These are phyloP conservation scores for Apiotrichum gracile DNA, from an alignment of 1,284 basidiomycete species.

Conservation along the genomic window DNA sequence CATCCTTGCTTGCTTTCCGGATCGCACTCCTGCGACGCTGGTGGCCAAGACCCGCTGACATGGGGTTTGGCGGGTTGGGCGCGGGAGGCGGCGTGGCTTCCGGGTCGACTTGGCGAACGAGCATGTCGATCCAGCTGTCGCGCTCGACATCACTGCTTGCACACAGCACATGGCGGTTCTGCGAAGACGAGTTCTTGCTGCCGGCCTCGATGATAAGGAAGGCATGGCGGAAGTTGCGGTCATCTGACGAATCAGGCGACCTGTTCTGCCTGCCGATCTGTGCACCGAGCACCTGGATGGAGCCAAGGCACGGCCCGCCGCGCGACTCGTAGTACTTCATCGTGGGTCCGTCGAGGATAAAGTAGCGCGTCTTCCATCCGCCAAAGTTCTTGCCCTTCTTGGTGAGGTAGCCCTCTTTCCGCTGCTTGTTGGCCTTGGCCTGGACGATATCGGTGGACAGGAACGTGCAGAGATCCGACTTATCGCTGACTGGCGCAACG, in stretches of 20 bases:
- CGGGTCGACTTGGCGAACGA: slow-evolving; percentile 62
- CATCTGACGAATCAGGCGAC: slow-evolving; percentile 57
- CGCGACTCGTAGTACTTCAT: slow-evolving; percentile 95
- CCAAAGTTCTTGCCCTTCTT: slow-evolving; percentile 97
- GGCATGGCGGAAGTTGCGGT: slow-evolving; percentile 91
- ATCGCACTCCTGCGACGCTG: slow-evolving; percentile 28
- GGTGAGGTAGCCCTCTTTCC: slow-evolving; percentile 92
- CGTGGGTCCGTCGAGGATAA: slow-evolving; percentile 77
- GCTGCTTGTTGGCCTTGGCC: slow-evolving; percentile 76
- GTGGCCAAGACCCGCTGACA: slow-evolving; percentile 7
- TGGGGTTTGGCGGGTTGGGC: slow-evolving; percentile 4
- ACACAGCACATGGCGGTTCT: slow-evolving; percentile 83
- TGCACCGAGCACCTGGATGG: slow-evolving; percentile 76
- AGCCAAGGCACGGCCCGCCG: slow-evolving; percentile 81
- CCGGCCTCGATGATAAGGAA: slow-evolving; percentile 90
- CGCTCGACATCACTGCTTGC: slow-evolving; percentile 90
- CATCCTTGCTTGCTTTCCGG: slow-evolving; percentile 56
- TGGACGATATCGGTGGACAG: slow-evolving; percentile 83
- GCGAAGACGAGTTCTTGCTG: slow-evolving; percentile 54
- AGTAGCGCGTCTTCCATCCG: slow-evolving; percentile 90
- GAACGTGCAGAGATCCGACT: slow-evolving; percentile 85
- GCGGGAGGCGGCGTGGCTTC: slow-evolving; percentile 10
- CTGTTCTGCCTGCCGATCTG: slow-evolving; percentile 72
- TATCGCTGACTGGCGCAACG: slow-evolving; percentile 74
- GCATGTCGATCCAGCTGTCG: slow-evolving; percentile 89